These are phyloP conservation scores for Chlorella variabilis DNA, from an alignment of 163 green algal genomes.

Conservation along the genomic window DNA sequence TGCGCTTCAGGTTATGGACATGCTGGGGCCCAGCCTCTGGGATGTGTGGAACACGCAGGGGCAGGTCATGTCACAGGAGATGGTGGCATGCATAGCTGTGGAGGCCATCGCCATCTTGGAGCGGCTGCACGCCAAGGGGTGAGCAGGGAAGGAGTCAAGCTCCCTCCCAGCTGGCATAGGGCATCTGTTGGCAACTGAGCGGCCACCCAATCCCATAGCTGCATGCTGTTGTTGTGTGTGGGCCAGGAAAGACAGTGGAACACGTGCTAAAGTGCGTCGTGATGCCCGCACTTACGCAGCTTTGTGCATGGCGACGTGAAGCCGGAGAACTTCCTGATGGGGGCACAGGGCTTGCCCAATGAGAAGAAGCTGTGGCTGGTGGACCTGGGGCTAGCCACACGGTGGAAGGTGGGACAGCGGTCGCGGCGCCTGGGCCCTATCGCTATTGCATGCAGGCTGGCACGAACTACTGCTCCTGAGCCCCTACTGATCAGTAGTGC, in stretches of 20 bases:
- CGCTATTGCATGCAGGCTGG: too few species aligned
- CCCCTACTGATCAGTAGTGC: too few species aligned
- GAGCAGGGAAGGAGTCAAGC: conserved; percentile 8
- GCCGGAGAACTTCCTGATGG: conserved; percentile 99
- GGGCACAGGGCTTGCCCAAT: conserved; percentile 80
- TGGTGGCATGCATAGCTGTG: conserved; percentile 99
- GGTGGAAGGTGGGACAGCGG: conserved; percentile 40
- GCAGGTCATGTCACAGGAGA: conserved; percentile 97
- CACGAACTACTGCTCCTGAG: too few species aligned
- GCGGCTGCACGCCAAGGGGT: conserved; percentile 97
- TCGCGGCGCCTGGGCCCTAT: too few species aligned
- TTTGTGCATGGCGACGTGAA: conserved; percentile 99
- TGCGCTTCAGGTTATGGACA: conserved; percentile 99
- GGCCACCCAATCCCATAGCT: too few species aligned
- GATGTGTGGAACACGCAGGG: conserved; percentile 97
- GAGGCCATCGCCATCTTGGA: conserved; percentile 98
- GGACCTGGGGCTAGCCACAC: conserved; percentile 89
- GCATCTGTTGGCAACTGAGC: too few species aligned
- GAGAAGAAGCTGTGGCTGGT: conserved; percentile 98
- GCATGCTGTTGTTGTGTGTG: too few species aligned
- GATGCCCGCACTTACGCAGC: too few species aligned
- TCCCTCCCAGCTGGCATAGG: background rate
- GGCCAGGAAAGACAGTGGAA: background rate
- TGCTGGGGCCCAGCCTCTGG: conserved; percentile 97
- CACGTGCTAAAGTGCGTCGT: too few species aligned